Percentiles rank a stretch among this genome's conserved stretches.
These are phyloP conservation scores for Pleurotus cornucopiae DNA, from an alignment of 768 basidiomycete genomes.

Conservation along the genomic window DNA sequence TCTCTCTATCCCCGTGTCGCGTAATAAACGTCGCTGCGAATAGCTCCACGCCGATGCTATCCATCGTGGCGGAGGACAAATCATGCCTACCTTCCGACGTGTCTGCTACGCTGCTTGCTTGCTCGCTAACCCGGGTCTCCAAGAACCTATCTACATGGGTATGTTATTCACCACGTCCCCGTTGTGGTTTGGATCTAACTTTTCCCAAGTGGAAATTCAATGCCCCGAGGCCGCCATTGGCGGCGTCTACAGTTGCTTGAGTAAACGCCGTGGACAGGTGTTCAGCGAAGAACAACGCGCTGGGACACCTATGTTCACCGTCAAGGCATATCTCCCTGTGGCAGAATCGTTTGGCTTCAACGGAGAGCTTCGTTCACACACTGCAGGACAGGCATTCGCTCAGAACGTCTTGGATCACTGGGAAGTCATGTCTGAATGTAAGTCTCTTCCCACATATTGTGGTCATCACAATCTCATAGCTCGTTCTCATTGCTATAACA, in stretches of 20 bases:
- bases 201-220: constrained; percentile 82
- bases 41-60: constrained; percentile 98
- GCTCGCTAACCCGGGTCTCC: constrained; percentile 85
- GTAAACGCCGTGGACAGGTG: constrained; percentile 97
- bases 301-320: constrained; percentile 99
- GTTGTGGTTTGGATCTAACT: constrained; percentile 10
- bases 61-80: constrained; percentile 98
- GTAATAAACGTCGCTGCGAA: not conserved
- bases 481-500: constrained; percentile 16
- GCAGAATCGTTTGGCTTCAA: constrained; percentile 97
- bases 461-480: constrained; percentile 2
- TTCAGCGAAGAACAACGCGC: constrained; percentile 96
- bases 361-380: constrained; percentile 87
- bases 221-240: constrained; percentile 97
- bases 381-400: constrained; percentile 97
- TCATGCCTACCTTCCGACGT: constrained; percentile 96
- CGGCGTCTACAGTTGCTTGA: constrained; percentile 91
- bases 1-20: not conserved
- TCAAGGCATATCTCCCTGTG: constrained; percentile 95
- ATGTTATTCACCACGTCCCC: constrained; percentile 15
- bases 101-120: constrained; percentile 94
- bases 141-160: constrained; percentile 96
- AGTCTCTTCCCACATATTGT: constrained; percentile 22
- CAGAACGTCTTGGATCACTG: constrained; percentile 93
- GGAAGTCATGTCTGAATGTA: constrained; percentile 80